These are phyloP conservation scores for Suillus alpinus DNA, from an alignment of 768 basidiomycete genomes.

Conservation along the genomic window DNA sequence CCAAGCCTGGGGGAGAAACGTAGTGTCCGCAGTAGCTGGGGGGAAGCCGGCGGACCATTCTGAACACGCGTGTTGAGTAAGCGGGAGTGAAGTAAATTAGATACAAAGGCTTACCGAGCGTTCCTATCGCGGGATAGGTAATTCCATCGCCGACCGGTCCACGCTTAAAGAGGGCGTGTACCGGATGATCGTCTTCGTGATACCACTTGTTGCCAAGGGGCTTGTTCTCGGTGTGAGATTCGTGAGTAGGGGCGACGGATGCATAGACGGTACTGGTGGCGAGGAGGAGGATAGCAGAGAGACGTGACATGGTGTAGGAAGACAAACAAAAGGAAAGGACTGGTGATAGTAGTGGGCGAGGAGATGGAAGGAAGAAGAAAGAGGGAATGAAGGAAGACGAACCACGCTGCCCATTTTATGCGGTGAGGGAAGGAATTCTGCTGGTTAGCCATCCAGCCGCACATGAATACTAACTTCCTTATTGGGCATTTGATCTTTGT, in stretches of 20 bases:
- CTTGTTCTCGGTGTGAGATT: slow-evolving; percentile 17
- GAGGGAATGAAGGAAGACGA: slow-evolving; percentile 13
- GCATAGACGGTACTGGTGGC: slow-evolving; percentile 21
- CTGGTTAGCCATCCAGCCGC: slow-evolving; percentile 24
- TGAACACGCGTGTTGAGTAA: slow-evolving; percentile 17
- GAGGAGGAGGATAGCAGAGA: slow-evolving; percentile 24
- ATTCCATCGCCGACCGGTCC: slow-evolving; percentile 41
- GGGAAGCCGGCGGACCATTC: slow-evolving; percentile 71
- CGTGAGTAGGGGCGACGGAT: slow-evolving; percentile 15
- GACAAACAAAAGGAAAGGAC: slow-evolving; percentile 3
- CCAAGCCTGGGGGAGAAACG: slow-evolving; percentile 66
- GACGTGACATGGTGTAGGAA: slow-evolving; percentile 22
- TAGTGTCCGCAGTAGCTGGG: slow-evolving; percentile 42
- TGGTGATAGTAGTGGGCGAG: slow-evolving; percentile 15
- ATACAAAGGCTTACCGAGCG: slow-evolving; percentile 43
- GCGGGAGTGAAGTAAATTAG: background rate
- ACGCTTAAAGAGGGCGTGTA: slow-evolving; percentile 62
- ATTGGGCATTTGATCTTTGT: background rate
- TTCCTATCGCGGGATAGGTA: slow-evolving; percentile 55
- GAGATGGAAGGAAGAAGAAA: slow-evolving; percentile 38
- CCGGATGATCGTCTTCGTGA: slow-evolving; percentile 59
- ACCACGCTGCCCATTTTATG: slow-evolving; percentile 25
- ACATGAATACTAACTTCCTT: slow-evolving; percentile 16
- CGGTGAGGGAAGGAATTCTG: slow-evolving; percentile 12
- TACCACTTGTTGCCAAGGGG: slow-evolving; percentile 49